phyloP scores from a whole-genome alignment of 2,329 filamentous ascomycete genomes.

The Bipolaris victoriae region DNA sequence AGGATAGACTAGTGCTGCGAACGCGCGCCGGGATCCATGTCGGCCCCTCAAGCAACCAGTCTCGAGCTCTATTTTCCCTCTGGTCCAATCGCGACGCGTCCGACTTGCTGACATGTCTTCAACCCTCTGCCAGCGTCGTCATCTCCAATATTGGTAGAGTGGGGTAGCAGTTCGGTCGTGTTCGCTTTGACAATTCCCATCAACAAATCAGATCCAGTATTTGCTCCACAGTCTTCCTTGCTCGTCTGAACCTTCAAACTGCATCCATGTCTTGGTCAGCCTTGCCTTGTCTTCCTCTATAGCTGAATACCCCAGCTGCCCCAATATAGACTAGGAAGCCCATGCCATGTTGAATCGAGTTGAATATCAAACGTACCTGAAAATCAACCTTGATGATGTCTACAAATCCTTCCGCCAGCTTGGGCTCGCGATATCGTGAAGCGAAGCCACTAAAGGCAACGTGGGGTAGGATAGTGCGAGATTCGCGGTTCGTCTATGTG shows the following conservation, averaged over 20 bases:
- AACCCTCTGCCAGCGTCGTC: constrained; percentile 20
- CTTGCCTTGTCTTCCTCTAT: constrained; percentile 1
- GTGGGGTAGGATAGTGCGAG: constrained; percentile 72
- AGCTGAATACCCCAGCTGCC: not conserved
- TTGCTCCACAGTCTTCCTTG: constrained; percentile 74
- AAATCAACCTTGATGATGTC: constrained; percentile 81
- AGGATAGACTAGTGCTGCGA: constrained; percentile 24
- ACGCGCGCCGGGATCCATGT: constrained; percentile 23
- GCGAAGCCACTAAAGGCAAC: constrained; percentile 81
- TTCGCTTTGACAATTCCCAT: constrained; percentile 1
- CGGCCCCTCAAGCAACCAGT: constrained; percentile 9
- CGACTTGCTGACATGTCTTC: not conserved
- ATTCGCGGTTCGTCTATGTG: constrained; percentile 78
- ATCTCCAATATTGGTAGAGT: constrained; percentile 10
- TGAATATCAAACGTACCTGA: constrained; percentile 53
- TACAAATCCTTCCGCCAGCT: constrained; percentile 77
- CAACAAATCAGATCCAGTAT: constrained; percentile 69
- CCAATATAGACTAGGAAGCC: constrained; percentile 2
- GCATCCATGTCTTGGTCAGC: constrained; percentile 26
- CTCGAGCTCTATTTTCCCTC: not conserved
- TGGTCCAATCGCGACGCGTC: constrained; percentile 11
- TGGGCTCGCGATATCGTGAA: constrained; percentile 75
- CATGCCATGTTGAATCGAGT: constrained; percentile 1
- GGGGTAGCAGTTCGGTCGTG: constrained; percentile 2
- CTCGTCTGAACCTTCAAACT: constrained; percentile 71